These are phyloP conservation scores for Spergularia marina DNA, from an alignment of 148 eudicot species.

Conservation along the genomic window DNA sequence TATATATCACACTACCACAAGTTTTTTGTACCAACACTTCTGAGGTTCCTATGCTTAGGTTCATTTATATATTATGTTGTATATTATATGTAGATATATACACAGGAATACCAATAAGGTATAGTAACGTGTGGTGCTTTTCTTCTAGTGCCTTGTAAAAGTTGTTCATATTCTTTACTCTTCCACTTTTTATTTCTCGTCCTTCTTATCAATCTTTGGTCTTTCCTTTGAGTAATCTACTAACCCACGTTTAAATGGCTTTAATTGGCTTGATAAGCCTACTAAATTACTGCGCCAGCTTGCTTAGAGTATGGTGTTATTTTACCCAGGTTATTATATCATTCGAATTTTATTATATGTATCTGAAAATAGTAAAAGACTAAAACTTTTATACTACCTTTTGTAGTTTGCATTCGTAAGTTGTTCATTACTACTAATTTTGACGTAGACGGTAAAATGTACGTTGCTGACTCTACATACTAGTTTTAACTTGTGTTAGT, in stretches of 20 bases:
- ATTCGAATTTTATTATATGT: too few relatives aligned
- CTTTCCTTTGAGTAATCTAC: constrained; percentile 22
- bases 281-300: background rate
- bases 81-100: background rate
- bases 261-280: background rate
- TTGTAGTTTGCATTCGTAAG: too few relatives aligned
- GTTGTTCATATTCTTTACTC: constrained; percentile 34
- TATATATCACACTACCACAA: constrained; percentile 4
- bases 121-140: constrained; percentile 33
- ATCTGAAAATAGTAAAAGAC: too few relatives aligned
- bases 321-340: too few relatives aligned
- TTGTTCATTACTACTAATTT: too few relatives aligned
- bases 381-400: too few relatives aligned
- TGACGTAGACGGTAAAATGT: background rate
- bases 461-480: background rate
- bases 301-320: background rate
- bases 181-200: background rate
- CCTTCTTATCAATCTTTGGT: constrained; percentile 4
- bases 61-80: background rate
- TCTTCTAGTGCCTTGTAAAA: constrained; percentile 36
- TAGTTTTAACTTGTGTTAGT: background rate
- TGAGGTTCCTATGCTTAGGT: background rate
- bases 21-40: background rate
- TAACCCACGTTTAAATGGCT: constrained; percentile 21
- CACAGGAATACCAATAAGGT: constrained; percentile 9